Conservation (phyloP, 768 basidiomycete genomes). For the Dendrothele bispora region DNA sequence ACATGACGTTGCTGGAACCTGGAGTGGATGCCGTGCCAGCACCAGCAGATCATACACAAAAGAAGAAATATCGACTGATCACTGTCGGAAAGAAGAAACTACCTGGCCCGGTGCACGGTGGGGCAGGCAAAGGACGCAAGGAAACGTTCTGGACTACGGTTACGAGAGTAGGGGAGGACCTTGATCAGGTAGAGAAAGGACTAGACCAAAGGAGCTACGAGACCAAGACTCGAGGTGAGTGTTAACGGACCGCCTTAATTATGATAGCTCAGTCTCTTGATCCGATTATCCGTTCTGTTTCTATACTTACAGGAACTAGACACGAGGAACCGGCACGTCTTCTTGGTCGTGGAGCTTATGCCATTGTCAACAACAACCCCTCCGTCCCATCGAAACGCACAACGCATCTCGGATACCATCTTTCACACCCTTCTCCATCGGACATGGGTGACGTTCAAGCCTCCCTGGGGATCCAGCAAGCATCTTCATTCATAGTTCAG, state of each 20-base stretch:
- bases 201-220: slow-evolving; percentile 54
- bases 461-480: slow-evolving; percentile 50
- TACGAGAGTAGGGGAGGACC: slow-evolving; percentile 49
- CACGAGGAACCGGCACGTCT: slow-evolving; percentile 53
- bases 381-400: slow-evolving; percentile 42
- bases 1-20: slow-evolving; percentile 41
- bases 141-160: slow-evolving; percentile 55
- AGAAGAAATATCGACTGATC: slow-evolving; percentile 50
- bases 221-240: slow-evolving; percentile 58
- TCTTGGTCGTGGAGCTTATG: slow-evolving; percentile 59
- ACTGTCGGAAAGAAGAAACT: slow-evolving; percentile 60
- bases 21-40: slow-evolving; percentile 55
- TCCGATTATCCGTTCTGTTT: too few relatives aligned
- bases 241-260: too few relatives aligned
- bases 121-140: slow-evolving; percentile 34
- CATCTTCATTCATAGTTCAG: slow-evolving; percentile 57
- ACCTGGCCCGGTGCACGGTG: slow-evolving; percentile 41
- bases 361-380: slow-evolving; percentile 51
- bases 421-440: slow-evolving; percentile 55
- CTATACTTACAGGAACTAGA: slow-evolving; percentile 38
- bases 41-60: slow-evolving; percentile 28
- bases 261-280: too few relatives aligned
- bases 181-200: slow-evolving; percentile 44
- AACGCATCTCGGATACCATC: slow-evolving; percentile 59
- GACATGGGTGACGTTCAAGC: slow-evolving; percentile 54